Base-by-base conservation (phyloP, 1,284 basidiomycete genomes). In the Fomes fomentarius region DNA sequence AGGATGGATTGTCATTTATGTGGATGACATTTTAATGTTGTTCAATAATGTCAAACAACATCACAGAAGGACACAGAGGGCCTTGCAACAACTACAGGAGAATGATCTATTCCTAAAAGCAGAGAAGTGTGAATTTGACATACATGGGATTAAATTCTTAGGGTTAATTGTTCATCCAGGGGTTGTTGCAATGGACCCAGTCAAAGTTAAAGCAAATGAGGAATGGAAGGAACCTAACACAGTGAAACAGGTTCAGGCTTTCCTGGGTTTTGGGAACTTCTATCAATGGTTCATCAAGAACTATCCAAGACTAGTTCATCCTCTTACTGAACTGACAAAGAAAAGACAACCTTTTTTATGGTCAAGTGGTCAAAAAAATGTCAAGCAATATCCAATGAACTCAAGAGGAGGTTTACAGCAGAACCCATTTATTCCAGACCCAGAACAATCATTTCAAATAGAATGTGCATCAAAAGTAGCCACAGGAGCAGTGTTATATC, bases 211-310 rank as follows among this genome's bases (percentile, higher is more conserved):
- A n/a, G n/a, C n/a, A n/a, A 63, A 80, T 6, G 14, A 30, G 0
- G 31, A 59, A 0, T 82, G 79, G 79, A 71, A 69, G 0, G 21
- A 26, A 0, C 77, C 74, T 0, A 59, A 47, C 0, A 68, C 43
- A 0, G 44, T 73, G 6, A 64, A 65, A 21, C 58, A 71, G 9
- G 46, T 74, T 3, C 62, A 69, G 34, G 42, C 39, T 0, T 80
- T 81, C 61, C 49, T 80, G 0, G 77, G 76, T 1, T 74, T 81
- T 35, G 61, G 66, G 5, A 76, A 76, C 54, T 80, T 75, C 63
- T 82, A 80, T 45, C 40, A 70, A 0, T 42, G 67, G 0, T 82
- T 81, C 52, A 74, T 82, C 21, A 26, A 65, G 7, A 57, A 69
- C 12, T 81, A 70, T 53, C 63, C n/a, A n/a, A n/a, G n/a, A n/a